Evolutionary conservation across 2,329 filamentous ascomycete genomes (phyloP).

Genomic region (Alternaria hordeiaustralica): DNA sequence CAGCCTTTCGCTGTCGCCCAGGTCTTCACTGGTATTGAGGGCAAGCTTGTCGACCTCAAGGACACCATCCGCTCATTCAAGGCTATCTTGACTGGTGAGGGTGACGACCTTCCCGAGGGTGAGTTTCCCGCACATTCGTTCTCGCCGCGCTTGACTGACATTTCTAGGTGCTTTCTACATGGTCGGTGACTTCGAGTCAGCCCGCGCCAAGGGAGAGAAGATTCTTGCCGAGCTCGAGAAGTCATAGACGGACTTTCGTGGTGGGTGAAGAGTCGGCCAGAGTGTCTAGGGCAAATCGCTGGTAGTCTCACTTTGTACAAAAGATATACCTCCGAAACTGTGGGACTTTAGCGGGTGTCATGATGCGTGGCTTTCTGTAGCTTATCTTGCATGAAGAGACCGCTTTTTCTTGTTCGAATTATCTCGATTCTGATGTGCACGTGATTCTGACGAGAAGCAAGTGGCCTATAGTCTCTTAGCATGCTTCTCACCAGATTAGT

Average conservation of each 20-base stretch:
- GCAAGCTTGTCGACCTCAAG: slow-evolving; percentile 96
- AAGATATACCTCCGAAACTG: slow-evolving; percentile 44
- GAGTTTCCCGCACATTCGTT: slow-evolving; percentile 48
- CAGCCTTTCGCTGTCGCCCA: slow-evolving; percentile 95
- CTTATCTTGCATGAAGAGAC: slow-evolving; percentile 50
- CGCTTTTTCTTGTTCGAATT: slow-evolving; percentile 35
- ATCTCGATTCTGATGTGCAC: not conserved
- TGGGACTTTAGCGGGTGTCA: slow-evolving; percentile 43
- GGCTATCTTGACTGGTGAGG: slow-evolving; percentile 92
- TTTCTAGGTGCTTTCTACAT: slow-evolving; percentile 81
- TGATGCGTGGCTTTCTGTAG: slow-evolving; percentile 48
- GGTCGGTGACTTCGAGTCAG: slow-evolving; percentile 95
- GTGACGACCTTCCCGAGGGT: slow-evolving; percentile 93
- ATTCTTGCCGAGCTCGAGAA: slow-evolving; percentile 92
- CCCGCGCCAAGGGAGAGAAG: slow-evolving; percentile 98
- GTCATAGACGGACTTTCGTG: slow-evolving; percentile 42
- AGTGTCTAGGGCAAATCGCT: slow-evolving; percentile 40
- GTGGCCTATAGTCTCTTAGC: not conserved
- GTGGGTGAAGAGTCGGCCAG: slow-evolving; percentile 44
- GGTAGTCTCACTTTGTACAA: slow-evolving; percentile 48
- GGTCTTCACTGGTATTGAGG: slow-evolving; percentile 94
- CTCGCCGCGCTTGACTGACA: slow-evolving; percentile 18
- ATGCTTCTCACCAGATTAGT: not conserved
- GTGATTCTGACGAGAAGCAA: not conserved
- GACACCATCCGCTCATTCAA: slow-evolving; percentile 98